Base-by-base conservation (phyloP, 805 yeast genomes). In the Tetrapisispora taiwanensis region DNA sequence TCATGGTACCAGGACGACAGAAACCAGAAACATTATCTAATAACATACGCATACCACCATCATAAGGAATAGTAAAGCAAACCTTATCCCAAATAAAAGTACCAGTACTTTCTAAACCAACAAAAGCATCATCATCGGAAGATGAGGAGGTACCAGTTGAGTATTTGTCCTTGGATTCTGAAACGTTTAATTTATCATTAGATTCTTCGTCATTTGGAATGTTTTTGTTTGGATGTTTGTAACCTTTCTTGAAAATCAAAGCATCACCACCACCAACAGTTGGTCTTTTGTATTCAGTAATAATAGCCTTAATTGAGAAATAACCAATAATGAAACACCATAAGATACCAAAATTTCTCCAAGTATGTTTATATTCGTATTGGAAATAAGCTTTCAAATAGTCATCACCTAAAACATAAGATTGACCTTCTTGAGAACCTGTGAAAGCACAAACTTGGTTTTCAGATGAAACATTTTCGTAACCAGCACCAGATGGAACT, bases 281-380 rank as follows among this genome's bases (percentile, higher is more conserved):
- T 10, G 59, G 54, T 31, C 53, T 51, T 34, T 53, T 56, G 15
- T 48, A 43, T 42, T 56, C 61, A 27, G 59, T 56, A 3, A 55
- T 22, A 12, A 52, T 9, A 36, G 53, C 48, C 30, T 56, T 56
- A 15, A 52, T 9, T 4, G 41, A 44, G 19, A 55, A 19, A 32
- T 55, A 56, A 22, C 57, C 55, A 18, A 50, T 39, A 33, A 55
- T 33, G 41, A 56, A 80, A 2, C 74, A 85, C 55, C 78, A 58
- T 47, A 75, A 47, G 47, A 81, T 75, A 55, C 88, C 95, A 46
- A 81, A 71, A 60, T 86, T 83, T 68, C 95, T 78, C 95, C 95
- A 86, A 41, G 74, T 71, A 61, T 86, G 85, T 18, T 62, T 49
- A 54, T 71, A 76, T 18, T 57, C 56, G 67, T 80, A 86, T 35